Conservation (phyloP, 148 eudicot species). For the Camellia japonica region DNA sequence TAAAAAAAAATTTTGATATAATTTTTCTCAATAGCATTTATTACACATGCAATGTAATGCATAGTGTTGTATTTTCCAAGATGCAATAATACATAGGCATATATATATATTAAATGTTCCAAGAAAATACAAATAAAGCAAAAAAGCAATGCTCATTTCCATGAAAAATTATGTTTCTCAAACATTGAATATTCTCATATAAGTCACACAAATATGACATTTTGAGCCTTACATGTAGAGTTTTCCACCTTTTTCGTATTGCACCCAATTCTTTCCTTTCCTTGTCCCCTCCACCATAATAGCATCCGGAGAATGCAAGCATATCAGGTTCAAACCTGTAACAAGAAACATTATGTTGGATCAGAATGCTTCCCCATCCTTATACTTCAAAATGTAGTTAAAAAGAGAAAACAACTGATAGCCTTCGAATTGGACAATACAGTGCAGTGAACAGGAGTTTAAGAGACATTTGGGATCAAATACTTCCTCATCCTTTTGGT, state of each 20-base stretch:
- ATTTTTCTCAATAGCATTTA: background rate
- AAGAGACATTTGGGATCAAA: constrained; percentile 6
- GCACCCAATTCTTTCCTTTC: constrained; percentile 78
- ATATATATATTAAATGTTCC: background rate
- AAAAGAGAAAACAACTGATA: background rate
- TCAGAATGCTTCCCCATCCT: background rate
- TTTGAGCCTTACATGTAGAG: constrained; percentile 75
- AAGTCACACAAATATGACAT: constrained; percentile 10
- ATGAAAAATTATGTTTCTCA: background rate
- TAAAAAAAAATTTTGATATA: too few species aligned
- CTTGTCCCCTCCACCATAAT: constrained; percentile 96
- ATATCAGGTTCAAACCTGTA: constrained; percentile 98
- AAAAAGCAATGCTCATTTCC: background rate
- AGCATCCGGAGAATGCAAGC: constrained; percentile 99
- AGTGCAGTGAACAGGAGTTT: background rate
- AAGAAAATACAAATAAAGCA: background rate
- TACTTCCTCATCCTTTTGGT: background rate
- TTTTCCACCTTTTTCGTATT: constrained; percentile 92
- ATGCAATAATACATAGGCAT: background rate
- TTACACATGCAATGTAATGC: background rate
- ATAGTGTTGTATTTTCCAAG: background rate
- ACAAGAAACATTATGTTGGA: constrained; percentile 8
- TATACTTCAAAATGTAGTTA: background rate
- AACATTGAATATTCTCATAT: background rate
- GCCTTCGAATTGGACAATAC: background rate